Conservation (phyloP, 1,284 basidiomycete species). For the Cryptococcus sp. region DNA sequence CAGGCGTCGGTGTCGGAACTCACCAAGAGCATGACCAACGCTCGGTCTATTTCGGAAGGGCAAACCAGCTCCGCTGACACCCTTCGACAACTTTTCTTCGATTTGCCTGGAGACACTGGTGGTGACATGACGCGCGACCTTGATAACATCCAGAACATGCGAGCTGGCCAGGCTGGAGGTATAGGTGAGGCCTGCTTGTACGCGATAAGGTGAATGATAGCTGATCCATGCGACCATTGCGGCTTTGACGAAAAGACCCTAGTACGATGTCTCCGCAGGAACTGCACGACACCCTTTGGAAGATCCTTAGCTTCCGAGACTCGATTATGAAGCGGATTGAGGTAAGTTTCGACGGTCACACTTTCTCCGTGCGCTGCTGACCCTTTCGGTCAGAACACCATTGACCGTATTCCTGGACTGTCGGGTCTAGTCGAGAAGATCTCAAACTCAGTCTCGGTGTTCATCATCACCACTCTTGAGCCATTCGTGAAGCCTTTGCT, state of each 20-base stretch:
- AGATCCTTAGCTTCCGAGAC: constrained; percentile 83
- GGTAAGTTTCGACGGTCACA: constrained; percentile 42
- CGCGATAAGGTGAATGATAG: too few relatives aligned
- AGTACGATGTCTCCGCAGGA: constrained; percentile 87
- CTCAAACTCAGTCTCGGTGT: constrained; percentile 76
- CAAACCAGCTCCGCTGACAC: constrained; percentile 56
- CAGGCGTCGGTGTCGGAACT: constrained; percentile 86
- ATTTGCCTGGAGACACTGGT: constrained; percentile 63
- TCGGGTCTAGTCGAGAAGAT: constrained; percentile 77
- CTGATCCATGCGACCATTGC: too few relatives aligned
- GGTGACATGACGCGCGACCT: constrained; percentile 67
- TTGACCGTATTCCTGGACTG: constrained; percentile 66
- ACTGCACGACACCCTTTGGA: constrained; percentile 76
- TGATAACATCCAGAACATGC: constrained; percentile 70
- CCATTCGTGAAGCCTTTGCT: constrained; percentile 70
- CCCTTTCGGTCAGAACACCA: constrained; percentile 56
- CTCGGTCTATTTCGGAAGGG: constrained; percentile 55
- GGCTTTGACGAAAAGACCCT: constrained; percentile 52
- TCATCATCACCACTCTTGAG: constrained; percentile 77
- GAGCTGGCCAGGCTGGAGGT: constrained; percentile 60
- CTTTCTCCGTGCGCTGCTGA: background rate
- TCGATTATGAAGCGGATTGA: constrained; percentile 81
- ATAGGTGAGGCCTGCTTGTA: constrained; percentile 44
- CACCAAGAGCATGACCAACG: constrained; percentile 73
- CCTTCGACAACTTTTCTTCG: constrained; percentile 53